Percentiles rank a stretch among this genome's conserved stretches.
Conservation (phyloP, 2,329 filamentous ascomycete species). For the Cryphonectria nitschkei region DNA sequence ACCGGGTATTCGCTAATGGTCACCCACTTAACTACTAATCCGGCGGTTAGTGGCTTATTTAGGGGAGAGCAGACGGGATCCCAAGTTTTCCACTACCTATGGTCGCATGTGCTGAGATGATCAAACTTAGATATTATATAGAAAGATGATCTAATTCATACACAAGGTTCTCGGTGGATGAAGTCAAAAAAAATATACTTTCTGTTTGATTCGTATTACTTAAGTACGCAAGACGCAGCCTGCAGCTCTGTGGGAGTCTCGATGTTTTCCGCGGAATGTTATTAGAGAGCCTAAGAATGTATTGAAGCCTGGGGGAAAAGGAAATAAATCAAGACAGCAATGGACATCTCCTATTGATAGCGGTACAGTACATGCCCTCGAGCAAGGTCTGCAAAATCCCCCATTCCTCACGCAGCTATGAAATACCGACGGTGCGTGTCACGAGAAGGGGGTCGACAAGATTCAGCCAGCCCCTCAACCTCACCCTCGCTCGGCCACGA, state of each 20-base stretch:
- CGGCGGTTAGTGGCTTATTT: conserved; percentile 8
- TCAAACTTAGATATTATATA: not conserved
- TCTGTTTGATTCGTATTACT: too few species aligned
- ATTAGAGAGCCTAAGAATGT: too few species aligned
- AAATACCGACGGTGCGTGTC: conserved; percentile 32
- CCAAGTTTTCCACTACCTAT: conserved; percentile 10
- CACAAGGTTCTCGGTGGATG: not conserved
- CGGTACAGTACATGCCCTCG: not conserved
- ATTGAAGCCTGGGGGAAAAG: too few species aligned
- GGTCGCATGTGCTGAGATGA: not conserved
- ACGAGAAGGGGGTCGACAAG: conserved; percentile 30
- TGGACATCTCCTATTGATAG: not conserved
- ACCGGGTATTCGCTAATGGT: conserved; percentile 9
- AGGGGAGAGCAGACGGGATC: conserved; percentile 6
- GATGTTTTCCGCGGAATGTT: too few species aligned
- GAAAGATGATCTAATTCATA: not conserved
- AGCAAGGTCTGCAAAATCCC: not conserved
- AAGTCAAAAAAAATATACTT: not conserved
- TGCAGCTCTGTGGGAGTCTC: too few species aligned
- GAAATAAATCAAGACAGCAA: not conserved
- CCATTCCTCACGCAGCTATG: conserved; percentile 10
- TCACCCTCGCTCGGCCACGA: conserved; percentile 26
- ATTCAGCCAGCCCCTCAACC: conserved; percentile 38
- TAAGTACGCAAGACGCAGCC: too few species aligned
- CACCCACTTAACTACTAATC: conserved; percentile 10